A percentile compares a stretch with the other conserved stretches of the same genome.
Evolutionary conservation across 495 filamentous ascomycete species (phyloP).

Genomic region (Aspergillus campestris): DNA sequence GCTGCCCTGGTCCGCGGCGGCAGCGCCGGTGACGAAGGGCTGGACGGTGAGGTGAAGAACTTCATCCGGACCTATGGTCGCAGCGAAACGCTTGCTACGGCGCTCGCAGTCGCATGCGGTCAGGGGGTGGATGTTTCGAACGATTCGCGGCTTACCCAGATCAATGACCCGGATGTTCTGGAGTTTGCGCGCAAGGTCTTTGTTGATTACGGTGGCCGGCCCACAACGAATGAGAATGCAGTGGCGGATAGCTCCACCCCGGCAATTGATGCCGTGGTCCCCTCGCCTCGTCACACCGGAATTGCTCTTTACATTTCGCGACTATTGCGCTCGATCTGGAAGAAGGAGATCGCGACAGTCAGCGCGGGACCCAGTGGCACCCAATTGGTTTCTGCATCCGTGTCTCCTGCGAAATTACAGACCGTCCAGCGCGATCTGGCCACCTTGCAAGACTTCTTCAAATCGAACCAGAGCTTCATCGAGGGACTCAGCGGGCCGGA

Average conservation of each 20-base stretch:
- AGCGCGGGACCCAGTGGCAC: slow-evolving; percentile 49
- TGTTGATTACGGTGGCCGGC: slow-evolving; percentile 81
- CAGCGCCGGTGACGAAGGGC: slow-evolving; percentile 66
- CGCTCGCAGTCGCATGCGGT: slow-evolving; percentile 92
- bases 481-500: slow-evolving; percentile 85
- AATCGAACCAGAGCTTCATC: slow-evolving; percentile 78
- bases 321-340: slow-evolving; percentile 82
- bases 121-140: slow-evolving; percentile 72
- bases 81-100: slow-evolving; percentile 77
- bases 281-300: slow-evolving; percentile 83
- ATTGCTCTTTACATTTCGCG: slow-evolving; percentile 79
- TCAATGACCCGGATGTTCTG: slow-evolving; percentile 73
- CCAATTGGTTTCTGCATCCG: slow-evolving; percentile 37
- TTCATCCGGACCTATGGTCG: slow-evolving; percentile 80
- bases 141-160: slow-evolving; percentile 56
- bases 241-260: slow-evolving; percentile 52
- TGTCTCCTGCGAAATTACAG: slow-evolving; percentile 56
- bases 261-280: slow-evolving; percentile 68
- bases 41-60: slow-evolving; percentile 69
- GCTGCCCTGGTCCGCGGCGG: slow-evolving; percentile 65
- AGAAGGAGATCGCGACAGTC: slow-evolving; percentile 50
- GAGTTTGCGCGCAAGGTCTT: slow-evolving; percentile 79
- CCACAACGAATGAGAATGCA: slow-evolving; percentile 64
- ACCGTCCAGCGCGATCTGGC: slow-evolving; percentile 73
- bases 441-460: slow-evolving; percentile 69